Evolutionary conservation across 805 yeast species (phyloP).

Genomic region (Kodamaea neixiangensis): DNA sequence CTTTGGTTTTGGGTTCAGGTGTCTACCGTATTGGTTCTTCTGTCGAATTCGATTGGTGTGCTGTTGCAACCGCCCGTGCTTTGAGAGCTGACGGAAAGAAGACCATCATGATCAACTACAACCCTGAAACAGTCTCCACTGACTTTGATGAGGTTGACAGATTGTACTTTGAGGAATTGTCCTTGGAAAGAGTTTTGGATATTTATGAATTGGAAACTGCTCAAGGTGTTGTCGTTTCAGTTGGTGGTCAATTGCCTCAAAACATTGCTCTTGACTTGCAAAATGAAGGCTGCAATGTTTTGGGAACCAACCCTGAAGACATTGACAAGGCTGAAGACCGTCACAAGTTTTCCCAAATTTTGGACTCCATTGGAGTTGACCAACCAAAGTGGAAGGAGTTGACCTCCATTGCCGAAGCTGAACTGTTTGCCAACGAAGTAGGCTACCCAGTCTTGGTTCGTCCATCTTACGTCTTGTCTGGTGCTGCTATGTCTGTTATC

Average conservation of each 20-base stretch:
- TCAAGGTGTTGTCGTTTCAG: conserved; percentile 90
- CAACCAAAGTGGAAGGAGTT: conserved; percentile 99
- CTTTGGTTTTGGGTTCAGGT: conserved; percentile 97
- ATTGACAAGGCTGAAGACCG: conserved; percentile 98
- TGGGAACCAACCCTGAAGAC: conserved; percentile 93
- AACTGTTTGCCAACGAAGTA: conserved; percentile 78
- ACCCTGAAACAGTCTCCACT: conserved; percentile 98
- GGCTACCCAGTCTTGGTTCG: conserved; percentile 96
- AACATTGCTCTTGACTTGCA: conserved; percentile 89
- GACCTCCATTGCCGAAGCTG: conserved; percentile 83
- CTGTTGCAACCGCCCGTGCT: conserved; percentile 94
- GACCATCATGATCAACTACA: conserved; percentile 95
- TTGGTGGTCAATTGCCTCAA: conserved; percentile 98
- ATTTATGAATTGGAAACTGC: conserved; percentile 91
- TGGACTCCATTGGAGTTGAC: conserved; percentile 90
- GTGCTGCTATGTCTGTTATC: conserved; percentile 98
- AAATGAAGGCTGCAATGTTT: conserved; percentile 77
- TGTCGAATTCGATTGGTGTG: conserved; percentile 99
- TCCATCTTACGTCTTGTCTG: conserved; percentile 95
- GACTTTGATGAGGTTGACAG: conserved; percentile 98
- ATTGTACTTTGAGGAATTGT: conserved; percentile 92
- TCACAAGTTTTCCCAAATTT: conserved; percentile 92
- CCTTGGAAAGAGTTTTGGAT: conserved; percentile 95
- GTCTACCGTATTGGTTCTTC: conserved; percentile 98
- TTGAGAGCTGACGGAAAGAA: conserved; percentile 83